Percentiles rank a stretch among this genome's conserved stretches.
Evolutionary conservation across 2,329 filamentous ascomycete genomes (phyloP).

Genomic region (Pseudogymnoascus sp.): DNA sequence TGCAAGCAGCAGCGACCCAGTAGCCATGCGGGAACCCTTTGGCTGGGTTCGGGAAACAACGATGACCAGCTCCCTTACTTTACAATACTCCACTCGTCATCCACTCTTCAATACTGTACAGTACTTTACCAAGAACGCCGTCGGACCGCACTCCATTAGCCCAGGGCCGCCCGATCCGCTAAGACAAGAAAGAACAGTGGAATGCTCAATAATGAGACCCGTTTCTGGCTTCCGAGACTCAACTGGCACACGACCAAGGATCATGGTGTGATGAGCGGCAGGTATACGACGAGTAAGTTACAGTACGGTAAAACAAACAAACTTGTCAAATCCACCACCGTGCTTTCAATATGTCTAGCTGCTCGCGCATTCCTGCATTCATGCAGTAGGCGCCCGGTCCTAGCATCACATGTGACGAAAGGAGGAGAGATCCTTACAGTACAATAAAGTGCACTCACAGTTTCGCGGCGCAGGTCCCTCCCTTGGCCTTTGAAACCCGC

Average conservation of each 20-base stretch:
- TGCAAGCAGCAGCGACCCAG: not conserved
- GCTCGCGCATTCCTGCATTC: not conserved
- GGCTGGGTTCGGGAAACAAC: constrained; percentile 2
- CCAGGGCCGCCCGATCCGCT: not conserved
- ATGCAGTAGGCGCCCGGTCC: not conserved
- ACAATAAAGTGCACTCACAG: not conserved
- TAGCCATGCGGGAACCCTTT: constrained; percentile 5
- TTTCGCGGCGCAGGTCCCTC: not conserved
- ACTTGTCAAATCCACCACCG: not conserved
- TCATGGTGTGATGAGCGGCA: not conserved
- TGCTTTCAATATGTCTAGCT: not conserved
- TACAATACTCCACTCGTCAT: not conserved
- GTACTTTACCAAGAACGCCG: not conserved
- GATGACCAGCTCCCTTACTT: constrained; percentile 3
- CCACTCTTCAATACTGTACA: not conserved
- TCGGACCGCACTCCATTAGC: not conserved
- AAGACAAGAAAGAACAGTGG: not conserved
- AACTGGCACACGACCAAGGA: not conserved
- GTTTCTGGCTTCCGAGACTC: constrained; percentile 2
- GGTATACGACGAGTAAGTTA: constrained; percentile 1
- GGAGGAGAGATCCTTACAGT: not conserved
- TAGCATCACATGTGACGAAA: not conserved
- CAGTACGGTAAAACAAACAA: constrained; percentile 2
- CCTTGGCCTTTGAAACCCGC: constrained; percentile 1
- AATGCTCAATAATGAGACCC: not conserved